phyloP scores from a whole-genome alignment of 768 basidiomycete genomes.

The Myochromella boudieri region DNA sequence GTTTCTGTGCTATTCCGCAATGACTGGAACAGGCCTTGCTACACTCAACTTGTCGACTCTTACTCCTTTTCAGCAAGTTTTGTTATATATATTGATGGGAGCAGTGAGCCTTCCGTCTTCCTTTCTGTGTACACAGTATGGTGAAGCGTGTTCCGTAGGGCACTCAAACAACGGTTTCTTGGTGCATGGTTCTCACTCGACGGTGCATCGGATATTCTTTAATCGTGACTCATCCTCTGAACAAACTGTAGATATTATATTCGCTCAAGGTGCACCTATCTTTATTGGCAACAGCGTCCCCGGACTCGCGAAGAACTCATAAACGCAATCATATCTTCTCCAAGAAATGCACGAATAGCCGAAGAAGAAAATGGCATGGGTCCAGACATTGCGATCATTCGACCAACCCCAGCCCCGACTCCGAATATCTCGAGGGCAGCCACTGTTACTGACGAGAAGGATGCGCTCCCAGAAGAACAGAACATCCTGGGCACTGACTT shows the following conservation, averaged over 20 bases:
- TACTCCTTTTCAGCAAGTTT: constrained; percentile 48
- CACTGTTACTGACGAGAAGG: background rate
- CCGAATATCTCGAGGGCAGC: constrained; percentile 6
- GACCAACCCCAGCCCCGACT: constrained; percentile 23
- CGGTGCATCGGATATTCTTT: constrained; percentile 32
- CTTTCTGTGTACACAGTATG: background rate
- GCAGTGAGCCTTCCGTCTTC: constrained; percentile 30
- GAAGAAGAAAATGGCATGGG: constrained; percentile 11
- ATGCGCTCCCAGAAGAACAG: background rate
- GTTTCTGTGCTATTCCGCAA: constrained; percentile 61
- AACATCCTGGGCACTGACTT: constrained; percentile 26
- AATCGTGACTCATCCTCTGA: background rate
- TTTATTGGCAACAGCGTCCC: constrained; percentile 22
- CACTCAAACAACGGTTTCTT: constrained; percentile 52
- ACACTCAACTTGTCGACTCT: constrained; percentile 51
- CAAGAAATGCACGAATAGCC: constrained; percentile 8
- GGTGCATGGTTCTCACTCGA: constrained; percentile 67
- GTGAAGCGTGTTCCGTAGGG: constrained; percentile 28
- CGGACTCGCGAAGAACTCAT: constrained; percentile 17
- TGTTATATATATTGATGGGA: constrained; percentile 54
- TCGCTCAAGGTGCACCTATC: constrained; percentile 40
- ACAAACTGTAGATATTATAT: constrained; percentile 38
- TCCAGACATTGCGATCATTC: constrained; percentile 14
- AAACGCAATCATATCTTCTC: constrained; percentile 25
- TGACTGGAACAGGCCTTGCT: constrained; percentile 49